Conservation (phyloP, 139 green algal genomes). For the Chlamydomonas asymmetrica region DNA sequence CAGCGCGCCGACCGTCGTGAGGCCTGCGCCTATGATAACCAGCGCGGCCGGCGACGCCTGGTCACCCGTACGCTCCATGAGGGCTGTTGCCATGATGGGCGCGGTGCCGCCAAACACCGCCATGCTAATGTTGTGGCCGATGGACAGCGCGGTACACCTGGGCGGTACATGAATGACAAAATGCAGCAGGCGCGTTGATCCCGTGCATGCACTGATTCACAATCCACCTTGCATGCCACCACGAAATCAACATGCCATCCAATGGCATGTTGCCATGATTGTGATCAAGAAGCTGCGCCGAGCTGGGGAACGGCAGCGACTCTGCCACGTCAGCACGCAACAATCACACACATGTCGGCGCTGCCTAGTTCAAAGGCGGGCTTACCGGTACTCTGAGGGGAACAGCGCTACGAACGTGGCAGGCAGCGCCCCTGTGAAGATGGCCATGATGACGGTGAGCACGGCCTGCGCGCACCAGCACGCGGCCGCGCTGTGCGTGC, state of each 20-base stretch:
- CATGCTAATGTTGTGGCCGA: constrained; percentile 52
- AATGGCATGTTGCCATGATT: no score
- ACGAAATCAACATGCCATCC: not conserved
- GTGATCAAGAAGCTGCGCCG: no score
- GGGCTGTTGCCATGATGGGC: constrained; percentile 38
- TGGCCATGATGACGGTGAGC: constrained; percentile 22
- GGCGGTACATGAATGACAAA: not conserved
- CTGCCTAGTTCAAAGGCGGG: no score
- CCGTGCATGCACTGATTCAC: not conserved
- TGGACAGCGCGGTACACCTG: constrained; percentile 32
- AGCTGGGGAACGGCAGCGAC: no score
- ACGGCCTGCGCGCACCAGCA: constrained; percentile 18
- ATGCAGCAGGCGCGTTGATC: not conserved
- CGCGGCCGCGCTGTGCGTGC: not conserved
- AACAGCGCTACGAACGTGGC: constrained; percentile 41
- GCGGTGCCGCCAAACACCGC: constrained; percentile 39
- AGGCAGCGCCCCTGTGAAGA: constrained; percentile 37
- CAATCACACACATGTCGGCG: no score
- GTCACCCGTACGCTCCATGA: constrained; percentile 24
- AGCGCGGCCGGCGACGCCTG: constrained; percentile 20
- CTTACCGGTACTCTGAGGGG: constrained; percentile 24
- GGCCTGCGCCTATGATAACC: constrained; percentile 15
- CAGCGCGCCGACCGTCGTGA: constrained; percentile 17
- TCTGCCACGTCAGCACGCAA: no score
- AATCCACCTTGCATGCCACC: not conserved